Evolutionary conservation across 371 early-diverging fungal species (phyloP), one percentile per base, ranked within the genome.

Genomic region (Mortierella sp.): DNA sequence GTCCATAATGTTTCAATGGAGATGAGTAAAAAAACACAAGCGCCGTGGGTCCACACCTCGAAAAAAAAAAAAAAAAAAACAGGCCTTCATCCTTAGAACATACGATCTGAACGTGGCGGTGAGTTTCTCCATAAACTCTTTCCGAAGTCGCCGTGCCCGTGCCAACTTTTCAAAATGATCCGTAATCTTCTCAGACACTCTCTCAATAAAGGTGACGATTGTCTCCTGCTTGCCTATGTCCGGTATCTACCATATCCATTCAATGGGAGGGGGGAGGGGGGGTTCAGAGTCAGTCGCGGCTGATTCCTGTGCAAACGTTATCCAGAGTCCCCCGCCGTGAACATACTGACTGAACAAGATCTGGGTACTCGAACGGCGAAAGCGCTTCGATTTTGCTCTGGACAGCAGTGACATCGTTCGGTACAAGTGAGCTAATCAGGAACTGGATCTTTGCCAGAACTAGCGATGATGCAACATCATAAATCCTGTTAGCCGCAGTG

Each of bases 371-470:
- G 43, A 76, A 61, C 7, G 52, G 2, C 3, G 76, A 65, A 3
- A 76, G 62, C 1, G 46, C 30, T 21, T 76, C 76, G 10, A 76
- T 19, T 24, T 64, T 69, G 53, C 76, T 69, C 51, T 69, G 41
- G 10, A 48, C 69, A 6, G 54, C 53, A 8, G 61, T 54, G 16
- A 76, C 66, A 49, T 64, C 70, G 41, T 69, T 65, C 39, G 66
- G 61, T 10, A 76, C 46, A 18, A 76, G 46, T 7, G 69, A 52
- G 34, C 76, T 76, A 43, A 76, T 64, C 43, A 58, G 8, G 30
- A 61, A 76, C 54, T 76, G 76, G 16, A 76, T 58, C 52, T 76
- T 76, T 38, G 62, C 74, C 18, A 61, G 58, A 19, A 67, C 64
- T 58, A 27, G 9, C 39, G 7, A 45, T 27, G 18, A 42, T 30